Percentiles rank a stretch among this genome's conserved stretches.
Evolutionary conservation across 2,329 filamentous ascomycete species (phyloP).

Genomic region (Fusarium irregulare): DNA sequence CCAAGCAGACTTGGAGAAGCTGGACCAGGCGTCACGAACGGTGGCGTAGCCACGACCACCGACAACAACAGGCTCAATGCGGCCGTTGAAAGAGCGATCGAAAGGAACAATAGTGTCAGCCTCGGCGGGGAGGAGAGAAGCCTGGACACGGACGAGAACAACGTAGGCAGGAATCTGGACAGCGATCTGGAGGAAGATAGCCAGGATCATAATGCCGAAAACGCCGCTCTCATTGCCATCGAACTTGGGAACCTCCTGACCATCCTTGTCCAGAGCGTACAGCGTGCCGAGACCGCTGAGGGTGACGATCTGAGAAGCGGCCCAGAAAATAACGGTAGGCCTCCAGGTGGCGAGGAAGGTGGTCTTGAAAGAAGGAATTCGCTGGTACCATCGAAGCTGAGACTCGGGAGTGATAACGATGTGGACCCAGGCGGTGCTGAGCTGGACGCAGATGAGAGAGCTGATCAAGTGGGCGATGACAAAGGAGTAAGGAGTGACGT

Average conservation of each 20-base stretch:
- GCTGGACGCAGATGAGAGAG: constrained; percentile 71
- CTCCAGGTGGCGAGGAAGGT: constrained; percentile 75
- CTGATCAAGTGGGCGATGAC: constrained; percentile 56
- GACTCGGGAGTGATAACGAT: constrained; percentile 81
- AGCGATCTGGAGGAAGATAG: constrained; percentile 66
- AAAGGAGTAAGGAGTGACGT: constrained; percentile 59
- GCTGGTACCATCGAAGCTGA: constrained; percentile 71
- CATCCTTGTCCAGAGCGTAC: constrained; percentile 58
- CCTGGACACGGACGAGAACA: constrained; percentile 84
- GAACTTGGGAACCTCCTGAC: constrained; percentile 50
- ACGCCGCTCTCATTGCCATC: constrained; percentile 55
- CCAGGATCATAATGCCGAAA: constrained; percentile 57
- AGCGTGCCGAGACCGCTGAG: constrained; percentile 58
- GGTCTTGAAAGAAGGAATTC: constrained; percentile 73
- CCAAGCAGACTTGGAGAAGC: constrained; percentile 78
- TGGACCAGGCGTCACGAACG: constrained; percentile 81
- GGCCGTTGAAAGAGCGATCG: constrained; percentile 85
- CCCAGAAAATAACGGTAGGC: constrained; percentile 73
- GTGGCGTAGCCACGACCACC: constrained; percentile 77
- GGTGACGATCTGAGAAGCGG: constrained; percentile 63
- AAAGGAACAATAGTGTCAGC: constrained; percentile 89
- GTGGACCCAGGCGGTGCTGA: constrained; percentile 85
- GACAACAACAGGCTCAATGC: constrained; percentile 78
- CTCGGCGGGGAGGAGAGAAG: constrained; percentile 83
- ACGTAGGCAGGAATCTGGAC: constrained; percentile 81